A percentile compares a stretch with the other conserved stretches of the same genome.
phyloP scores from a whole-genome alignment of 768 basidiomycete species.

The Pleurotus djamor region DNA sequence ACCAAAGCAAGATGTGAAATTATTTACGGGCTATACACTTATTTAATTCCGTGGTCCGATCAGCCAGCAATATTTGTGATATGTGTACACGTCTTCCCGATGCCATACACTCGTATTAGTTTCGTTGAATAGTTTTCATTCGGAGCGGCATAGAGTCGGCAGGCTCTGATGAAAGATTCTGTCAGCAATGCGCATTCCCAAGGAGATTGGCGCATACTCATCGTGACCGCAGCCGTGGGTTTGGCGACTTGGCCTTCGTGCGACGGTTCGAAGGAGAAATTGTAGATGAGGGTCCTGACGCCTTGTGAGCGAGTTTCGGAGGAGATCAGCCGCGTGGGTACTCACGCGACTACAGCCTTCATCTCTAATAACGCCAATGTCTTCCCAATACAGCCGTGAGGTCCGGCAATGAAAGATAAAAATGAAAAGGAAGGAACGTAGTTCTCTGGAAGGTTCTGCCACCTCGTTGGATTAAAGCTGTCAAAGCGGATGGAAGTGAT shows the following conservation, averaged over 20 bases:
- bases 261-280: conserved; percentile 43
- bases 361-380: conserved; percentile 47
- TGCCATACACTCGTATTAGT: no score
- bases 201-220: conserved; percentile 31
- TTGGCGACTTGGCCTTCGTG: conserved; percentile 36
- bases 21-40: no score
- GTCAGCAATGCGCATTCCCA: no score
- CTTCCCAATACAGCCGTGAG: conserved; percentile 45
- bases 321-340: conserved; percentile 1
- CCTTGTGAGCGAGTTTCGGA: neutral
- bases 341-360: conserved; percentile 40
- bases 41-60: no score
- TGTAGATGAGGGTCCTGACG: conserved; percentile 32
- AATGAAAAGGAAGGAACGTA: conserved; percentile 33
- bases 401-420: conserved; percentile 41
- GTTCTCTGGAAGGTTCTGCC: conserved; percentile 35
- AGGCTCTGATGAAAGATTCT: no score
- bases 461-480: conserved; percentile 45
- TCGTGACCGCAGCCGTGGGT: conserved; percentile 42
- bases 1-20: no score
- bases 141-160: no score
- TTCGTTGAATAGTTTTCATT: no score
- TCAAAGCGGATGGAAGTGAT: neutral
- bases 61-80: no score
- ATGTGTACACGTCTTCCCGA: no score